phyloP scores from a whole-genome alignment of 306 rosid species.

The Senna siamea region DNA sequence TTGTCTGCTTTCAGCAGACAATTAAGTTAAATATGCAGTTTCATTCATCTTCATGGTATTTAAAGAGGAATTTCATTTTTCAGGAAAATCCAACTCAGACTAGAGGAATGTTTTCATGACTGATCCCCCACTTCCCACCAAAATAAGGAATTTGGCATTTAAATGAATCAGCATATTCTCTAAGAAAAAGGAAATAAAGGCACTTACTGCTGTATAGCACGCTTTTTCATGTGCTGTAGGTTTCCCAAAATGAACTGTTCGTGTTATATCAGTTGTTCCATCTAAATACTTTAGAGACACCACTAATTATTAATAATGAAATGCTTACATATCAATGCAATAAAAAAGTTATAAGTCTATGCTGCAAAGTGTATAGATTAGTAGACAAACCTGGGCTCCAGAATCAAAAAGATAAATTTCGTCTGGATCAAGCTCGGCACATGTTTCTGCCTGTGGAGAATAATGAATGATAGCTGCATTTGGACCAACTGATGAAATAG shows the following conservation, averaged over 20 bases:
- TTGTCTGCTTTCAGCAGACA: slow-evolving; percentile 8
- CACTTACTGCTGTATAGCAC: slow-evolving; percentile 89
- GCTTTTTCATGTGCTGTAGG: slow-evolving; percentile 89
- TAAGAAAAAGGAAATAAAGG: slow-evolving; percentile 29
- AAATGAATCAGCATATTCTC: slow-evolving; percentile 10
- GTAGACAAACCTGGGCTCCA: slow-evolving; percentile 89
- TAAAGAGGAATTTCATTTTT: background rate
- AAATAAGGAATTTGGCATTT: slow-evolving; percentile 20
- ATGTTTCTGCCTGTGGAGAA: slow-evolving; percentile 72
- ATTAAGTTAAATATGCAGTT: background rate
- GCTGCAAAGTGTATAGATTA: slow-evolving; percentile 22
- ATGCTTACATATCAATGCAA: slow-evolving; percentile 20
- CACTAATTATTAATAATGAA: slow-evolving; percentile 37
- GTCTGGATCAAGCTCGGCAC: slow-evolving; percentile 90
- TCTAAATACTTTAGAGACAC: slow-evolving; percentile 78
- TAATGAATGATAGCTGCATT: slow-evolving; percentile 98
- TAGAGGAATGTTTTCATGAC: slow-evolving; percentile 14
- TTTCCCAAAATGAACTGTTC: slow-evolving; percentile 96
- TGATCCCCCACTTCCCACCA: slow-evolving; percentile 27
- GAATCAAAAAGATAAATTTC: slow-evolving; percentile 92
- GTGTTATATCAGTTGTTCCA: slow-evolving; percentile 97
- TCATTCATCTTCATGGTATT: slow-evolving; percentile 5
- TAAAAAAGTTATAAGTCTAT: background rate
- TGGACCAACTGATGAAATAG: slow-evolving; percentile 96
- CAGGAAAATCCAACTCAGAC: background rate